Evolutionary conservation across 257 asterid species (phyloP), one percentile per base, ranked within the genome.

Genomic region (Solanum paucissectum): DNA sequence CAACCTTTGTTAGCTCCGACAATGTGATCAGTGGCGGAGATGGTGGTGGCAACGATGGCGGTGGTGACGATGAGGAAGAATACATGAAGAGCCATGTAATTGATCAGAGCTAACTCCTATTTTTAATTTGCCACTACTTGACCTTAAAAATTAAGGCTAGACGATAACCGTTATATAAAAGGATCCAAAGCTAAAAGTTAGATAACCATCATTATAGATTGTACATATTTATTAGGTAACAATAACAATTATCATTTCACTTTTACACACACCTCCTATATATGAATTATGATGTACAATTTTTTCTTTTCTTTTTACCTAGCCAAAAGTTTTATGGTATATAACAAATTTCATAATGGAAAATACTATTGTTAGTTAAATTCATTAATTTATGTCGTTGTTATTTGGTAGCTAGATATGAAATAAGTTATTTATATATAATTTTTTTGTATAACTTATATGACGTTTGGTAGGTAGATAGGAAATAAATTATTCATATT

Each of bases 1-100:
- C 99, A 96, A 86, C 98, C 99, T 74, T 83, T 90, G 96, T 95
- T 94, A 77, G 94, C 98, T 68, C 99, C 99, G 37, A 95, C 99
- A 33, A 96, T 94, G 98, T 96, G 99, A 92, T 96, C 99, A 27
- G 98, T 96, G 90, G 96, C 95, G 87, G 90, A 89, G 94, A 91
- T 88, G 76, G 90, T 60, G 49, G 89, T 62, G 88, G 91, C 86
- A 91, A 89, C 44, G 87, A 91, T 76, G 88, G 90, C 69, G 76
- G 9, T 2, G 81, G 9, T 20, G 36, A 29, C 27, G 91, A 93
- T 86, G 93, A 92, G 42, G 90, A 92, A 40, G 88, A 88, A 69
- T 87, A 89, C 87, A 90, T 84, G 12, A 86, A 88, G 64, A 83
- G 75, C 29, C 90, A 88, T 42, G 83, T 14, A 42, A 77, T 71